These are phyloP conservation scores for Rhytidhysteron rufulum DNA, from an alignment of 2,329 filamentous ascomycete species.

Conservation along the genomic window DNA sequence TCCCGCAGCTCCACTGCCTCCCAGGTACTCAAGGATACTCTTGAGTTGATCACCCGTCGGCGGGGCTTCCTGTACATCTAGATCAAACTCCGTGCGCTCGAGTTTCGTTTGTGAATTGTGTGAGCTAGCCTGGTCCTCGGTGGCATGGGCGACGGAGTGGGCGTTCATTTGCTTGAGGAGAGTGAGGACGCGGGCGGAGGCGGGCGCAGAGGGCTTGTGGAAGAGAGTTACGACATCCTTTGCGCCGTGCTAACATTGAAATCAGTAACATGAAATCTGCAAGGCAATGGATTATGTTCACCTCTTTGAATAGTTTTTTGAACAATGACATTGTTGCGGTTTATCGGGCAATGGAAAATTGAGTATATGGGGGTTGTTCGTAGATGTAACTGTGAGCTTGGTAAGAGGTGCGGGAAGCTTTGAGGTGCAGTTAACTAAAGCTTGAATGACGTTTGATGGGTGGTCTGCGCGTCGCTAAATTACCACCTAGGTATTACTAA, in stretches of 20 bases:
- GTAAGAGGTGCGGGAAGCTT: too few relatives aligned
- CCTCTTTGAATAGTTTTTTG: constrained; percentile 47
- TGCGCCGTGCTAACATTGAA: constrained; percentile 37
- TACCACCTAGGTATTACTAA: too few relatives aligned
- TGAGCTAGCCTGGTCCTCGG: constrained; percentile 70
- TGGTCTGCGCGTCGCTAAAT: too few relatives aligned
- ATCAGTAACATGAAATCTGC: constrained; percentile 4
- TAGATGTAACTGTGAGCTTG: too few relatives aligned
- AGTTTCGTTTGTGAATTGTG: constrained; percentile 57
- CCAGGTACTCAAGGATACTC: constrained; percentile 81
- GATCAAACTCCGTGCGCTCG: constrained; percentile 71
- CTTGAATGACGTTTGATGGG: too few relatives aligned
- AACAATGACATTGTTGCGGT: constrained; percentile 32
- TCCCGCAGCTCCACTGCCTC: constrained; percentile 50
- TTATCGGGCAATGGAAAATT: too few relatives aligned
- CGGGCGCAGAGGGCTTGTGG: constrained; percentile 72
- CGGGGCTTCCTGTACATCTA: constrained; percentile 74
- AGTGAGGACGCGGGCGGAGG: constrained; percentile 69
- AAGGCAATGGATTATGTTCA: constrained; percentile 11
- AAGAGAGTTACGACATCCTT: constrained; percentile 92
- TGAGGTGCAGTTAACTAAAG: too few relatives aligned
- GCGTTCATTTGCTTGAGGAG: constrained; percentile 78
- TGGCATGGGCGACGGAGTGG: constrained; percentile 63
- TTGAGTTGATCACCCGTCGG: constrained; percentile 80
- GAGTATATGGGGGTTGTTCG: too few relatives aligned